Base-by-base conservation (phyloP, 2,329 filamentous ascomycete species). In the Claviceps lovelessii region DNA sequence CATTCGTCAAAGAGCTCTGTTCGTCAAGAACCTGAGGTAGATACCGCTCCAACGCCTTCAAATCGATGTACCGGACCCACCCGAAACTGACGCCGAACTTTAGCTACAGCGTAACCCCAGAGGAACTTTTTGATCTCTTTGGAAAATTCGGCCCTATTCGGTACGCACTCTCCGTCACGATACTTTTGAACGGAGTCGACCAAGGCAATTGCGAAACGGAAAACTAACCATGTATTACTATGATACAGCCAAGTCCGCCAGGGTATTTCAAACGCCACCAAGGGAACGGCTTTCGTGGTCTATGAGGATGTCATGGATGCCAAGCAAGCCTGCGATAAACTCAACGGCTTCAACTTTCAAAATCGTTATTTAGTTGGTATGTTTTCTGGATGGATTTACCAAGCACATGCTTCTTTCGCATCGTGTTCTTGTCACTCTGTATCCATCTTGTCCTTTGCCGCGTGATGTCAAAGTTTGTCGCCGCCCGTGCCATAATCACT, bases 271-370 rank as follows among this genome's bases (percentile, higher is more conserved):
- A 90, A 85, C 75, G 91, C 93, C 72, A 96, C 93, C 67, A 98
- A 97, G 74, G 93, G 93, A 70, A 98, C 93, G 54, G 93, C 91
- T 62, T 98, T 95, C 73, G 93, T 98, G 64, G 93, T 98, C 73
- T 98, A 96, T 79, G 93, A 97, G 74, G 93, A 98, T 80, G 91
- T 97, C 63, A 87, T 93, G 81, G 93, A 98, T 79, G 90, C 93
- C 63, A 98, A 98, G 77, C 85, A 90, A 74, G 93, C 93, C 68
- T 97, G 93, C 79, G 93, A 98, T 78, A 96, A 97, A 78, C 80
- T 98, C 72, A 98, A 98, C 78, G 93, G 93, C 70, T 98, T 95
- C 84, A 98, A 98, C 78, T 98, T 98, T 73, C 93, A 98, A 78
- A 95, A 91, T 76, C 87, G 93, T 70, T 98, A 98, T 74, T 88